Evolutionary conservation across 192 early-diverging fungal species (phyloP).

Genomic region (Physocladia obscura): DNA sequence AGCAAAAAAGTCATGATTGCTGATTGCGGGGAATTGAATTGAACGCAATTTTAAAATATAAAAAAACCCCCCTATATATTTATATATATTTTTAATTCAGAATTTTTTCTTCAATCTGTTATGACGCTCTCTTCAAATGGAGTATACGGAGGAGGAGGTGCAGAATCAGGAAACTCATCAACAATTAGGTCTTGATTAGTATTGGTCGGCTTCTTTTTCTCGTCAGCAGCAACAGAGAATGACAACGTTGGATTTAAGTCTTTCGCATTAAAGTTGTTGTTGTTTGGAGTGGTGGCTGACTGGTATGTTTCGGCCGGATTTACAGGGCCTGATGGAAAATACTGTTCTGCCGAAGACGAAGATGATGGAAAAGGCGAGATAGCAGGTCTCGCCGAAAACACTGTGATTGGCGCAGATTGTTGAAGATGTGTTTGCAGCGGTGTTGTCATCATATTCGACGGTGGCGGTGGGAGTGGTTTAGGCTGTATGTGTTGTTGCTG

Average conservation of each 20-base stretch:
- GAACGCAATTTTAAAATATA: too few relatives aligned
- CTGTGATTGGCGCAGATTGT: background rate
- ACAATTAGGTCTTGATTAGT: too few relatives aligned
- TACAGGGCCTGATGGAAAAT: background rate
- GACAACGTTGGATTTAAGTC: background rate
- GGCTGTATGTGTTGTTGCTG: background rate
- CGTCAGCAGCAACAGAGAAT: background rate
- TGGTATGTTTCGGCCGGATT: background rate
- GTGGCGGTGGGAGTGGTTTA: background rate
- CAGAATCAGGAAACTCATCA: background rate
- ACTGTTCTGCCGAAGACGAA: background rate
- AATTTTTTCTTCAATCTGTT: too few relatives aligned
- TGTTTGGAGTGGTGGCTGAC: background rate
- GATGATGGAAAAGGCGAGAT: background rate
- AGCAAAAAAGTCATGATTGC: conserved; percentile 56
- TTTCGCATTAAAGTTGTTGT: background rate
- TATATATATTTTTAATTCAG: too few relatives aligned
- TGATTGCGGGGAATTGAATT: conserved; percentile 55
- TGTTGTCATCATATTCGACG: background rate
- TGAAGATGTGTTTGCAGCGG: background rate
- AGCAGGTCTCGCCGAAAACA: background rate
- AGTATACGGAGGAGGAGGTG: background rate
- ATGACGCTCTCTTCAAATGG: background rate
- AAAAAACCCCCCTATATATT: too few relatives aligned
- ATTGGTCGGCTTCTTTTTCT: background rate